Percentiles rank a stretch among this genome's conserved stretches.
phyloP scores from a whole-genome alignment of 2,329 filamentous ascomycete species.

The Penicillium sp. region DNA sequence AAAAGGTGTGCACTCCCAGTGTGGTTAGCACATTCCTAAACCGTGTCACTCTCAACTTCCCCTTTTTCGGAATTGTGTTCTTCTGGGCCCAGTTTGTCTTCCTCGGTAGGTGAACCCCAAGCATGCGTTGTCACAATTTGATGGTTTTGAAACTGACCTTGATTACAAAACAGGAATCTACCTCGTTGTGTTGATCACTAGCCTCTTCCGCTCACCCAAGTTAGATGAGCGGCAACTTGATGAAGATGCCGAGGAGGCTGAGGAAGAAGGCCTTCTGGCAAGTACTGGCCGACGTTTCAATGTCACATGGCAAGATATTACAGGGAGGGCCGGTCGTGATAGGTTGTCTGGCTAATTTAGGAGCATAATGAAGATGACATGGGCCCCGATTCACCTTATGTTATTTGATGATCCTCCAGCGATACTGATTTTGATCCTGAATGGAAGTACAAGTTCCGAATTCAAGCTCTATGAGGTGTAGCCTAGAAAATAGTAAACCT shows the following conservation, averaged over 20 bases:
- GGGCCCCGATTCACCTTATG: not conserved
- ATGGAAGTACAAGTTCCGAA: no score
- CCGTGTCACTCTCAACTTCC: slow-evolving; percentile 85
- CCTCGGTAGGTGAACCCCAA: slow-evolving; percentile 48
- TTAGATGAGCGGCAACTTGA: slow-evolving; percentile 73
- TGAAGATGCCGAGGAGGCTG: slow-evolving; percentile 81
- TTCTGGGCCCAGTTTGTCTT: slow-evolving; percentile 98
- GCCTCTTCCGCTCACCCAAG: slow-evolving; percentile 72
- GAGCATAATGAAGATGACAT: not conserved
- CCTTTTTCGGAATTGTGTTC: slow-evolving; percentile 84
- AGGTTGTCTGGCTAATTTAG: slow-evolving; percentile 2
- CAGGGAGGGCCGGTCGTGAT: slow-evolving; percentile 47
- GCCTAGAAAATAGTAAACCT: no score
- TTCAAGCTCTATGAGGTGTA: no score
- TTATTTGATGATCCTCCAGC: not conserved
- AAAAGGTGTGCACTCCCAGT: slow-evolving; percentile 80
- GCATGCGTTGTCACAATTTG: no score
- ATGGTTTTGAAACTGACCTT: no score
- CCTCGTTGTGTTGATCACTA: slow-evolving; percentile 70
- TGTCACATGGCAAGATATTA: slow-evolving; percentile 84
- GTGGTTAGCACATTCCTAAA: slow-evolving; percentile 92
- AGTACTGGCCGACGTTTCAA: slow-evolving; percentile 75
- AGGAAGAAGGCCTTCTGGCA: slow-evolving; percentile 86
- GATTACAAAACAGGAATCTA: slow-evolving; percentile 54
- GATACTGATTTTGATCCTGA: not conserved